Base-by-base conservation (phyloP, 2,329 filamentous ascomycete species). In the Metarhizium brunneum region DNA sequence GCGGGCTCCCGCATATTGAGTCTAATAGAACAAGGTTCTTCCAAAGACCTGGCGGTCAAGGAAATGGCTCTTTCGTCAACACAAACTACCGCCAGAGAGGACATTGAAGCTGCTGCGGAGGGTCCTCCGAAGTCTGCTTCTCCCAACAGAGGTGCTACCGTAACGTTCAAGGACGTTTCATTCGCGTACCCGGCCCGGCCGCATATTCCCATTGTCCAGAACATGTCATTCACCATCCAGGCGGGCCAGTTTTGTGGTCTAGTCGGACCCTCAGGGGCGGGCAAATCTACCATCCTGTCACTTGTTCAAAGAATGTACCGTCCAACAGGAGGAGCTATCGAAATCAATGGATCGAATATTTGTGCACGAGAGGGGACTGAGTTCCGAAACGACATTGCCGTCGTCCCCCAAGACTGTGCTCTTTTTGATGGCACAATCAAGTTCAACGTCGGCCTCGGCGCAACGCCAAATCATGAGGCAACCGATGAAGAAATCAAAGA, bases 181-280 rank as follows among this genome's bases (percentile, higher is more conserved):
- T 89, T 90, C 65, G 71, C 83, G 6, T 89, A 90, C 60, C 84
- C 85, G 2, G 77, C 82, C 18, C 76, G 84, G 0, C 81, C 83
- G 0, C 76, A 84, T 45, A 72, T 78, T 14, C 70, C 74, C 38
- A 81, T 87, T 13, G 71, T 90, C 2, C 70, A 76, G 20, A 76
- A 74, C 2, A 69, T 87, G 14, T 79, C 73, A 13, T 72, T 88
- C 36, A 75, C 74, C 1, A 79, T 87, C 50, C 69, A 76, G 35
- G 74, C 82, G 0, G 81, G 82, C 1, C 76, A 84, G 54, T 86
- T 87, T 63, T 78, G 76, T 59, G 85, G 82, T 2, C 72, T 88
- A 11, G 83, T 87, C 2, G 84, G 85, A 0, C 81, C 83, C 4
- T 85, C 81, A 0, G 85, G 85, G 2, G 81, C 83, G 1, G 85